Evolutionary conservation across 345 rosid species (phyloP).

Genomic region (Acer campestre): DNA sequence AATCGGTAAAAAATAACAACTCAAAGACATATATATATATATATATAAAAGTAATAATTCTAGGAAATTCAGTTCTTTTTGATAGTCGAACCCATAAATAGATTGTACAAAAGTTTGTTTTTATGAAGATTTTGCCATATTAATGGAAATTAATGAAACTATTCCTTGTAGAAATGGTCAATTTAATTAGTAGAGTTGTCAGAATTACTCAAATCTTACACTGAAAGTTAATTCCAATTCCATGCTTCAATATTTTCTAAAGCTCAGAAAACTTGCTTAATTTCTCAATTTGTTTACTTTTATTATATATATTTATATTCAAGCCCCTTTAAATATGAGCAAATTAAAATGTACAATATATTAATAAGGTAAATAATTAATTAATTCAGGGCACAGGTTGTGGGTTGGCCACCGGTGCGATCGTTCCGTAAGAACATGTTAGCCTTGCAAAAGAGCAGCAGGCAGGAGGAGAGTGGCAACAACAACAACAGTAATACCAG

Average conservation of each 20-base stretch:
- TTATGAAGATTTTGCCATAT: background rate
- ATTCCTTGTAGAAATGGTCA: background rate
- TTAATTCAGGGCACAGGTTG: constrained; percentile 70
- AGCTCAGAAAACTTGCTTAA: background rate
- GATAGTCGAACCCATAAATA: background rate
- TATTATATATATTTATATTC: background rate
- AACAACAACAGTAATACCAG: background rate
- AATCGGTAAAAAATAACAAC: background rate
- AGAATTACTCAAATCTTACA: background rate
- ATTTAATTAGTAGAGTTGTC: background rate
- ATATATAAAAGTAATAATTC: too few relatives aligned
- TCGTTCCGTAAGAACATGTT: constrained; percentile 80
- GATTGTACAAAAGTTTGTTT: background rate
- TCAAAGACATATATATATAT: too few relatives aligned
- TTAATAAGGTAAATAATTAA: background rate
- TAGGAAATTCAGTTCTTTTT: too few relatives aligned
- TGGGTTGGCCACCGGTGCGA: constrained; percentile 98
- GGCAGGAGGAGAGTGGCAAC: constrained; percentile 21
- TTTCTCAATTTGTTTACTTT: background rate
- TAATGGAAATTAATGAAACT: background rate
- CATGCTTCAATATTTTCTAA: background rate
- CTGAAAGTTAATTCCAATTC: background rate
- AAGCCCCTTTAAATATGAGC: too few relatives aligned
- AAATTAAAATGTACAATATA: background rate
- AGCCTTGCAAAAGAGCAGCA: constrained; percentile 46